Evolutionary conservation across 306 rosid species (phyloP).

Genomic region (Albizia julibrissin): DNA sequence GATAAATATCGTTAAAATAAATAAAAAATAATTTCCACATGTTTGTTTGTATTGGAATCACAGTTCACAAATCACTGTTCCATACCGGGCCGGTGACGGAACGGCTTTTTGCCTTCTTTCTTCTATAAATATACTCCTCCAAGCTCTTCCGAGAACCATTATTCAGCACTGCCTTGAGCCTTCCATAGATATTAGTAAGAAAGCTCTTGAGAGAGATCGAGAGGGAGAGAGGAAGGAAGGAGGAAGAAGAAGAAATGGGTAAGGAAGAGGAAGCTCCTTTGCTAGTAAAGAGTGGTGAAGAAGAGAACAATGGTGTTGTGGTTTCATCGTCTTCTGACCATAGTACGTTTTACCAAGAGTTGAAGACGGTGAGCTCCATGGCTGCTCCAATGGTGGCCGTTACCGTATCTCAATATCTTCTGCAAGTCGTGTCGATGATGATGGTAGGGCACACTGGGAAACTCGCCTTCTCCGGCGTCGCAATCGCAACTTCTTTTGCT

Average conservation of each 20-base stretch:
- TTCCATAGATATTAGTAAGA: background rate
- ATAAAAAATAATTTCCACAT: too few species aligned
- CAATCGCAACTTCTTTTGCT: conserved; percentile 52
- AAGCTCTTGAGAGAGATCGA: background rate
- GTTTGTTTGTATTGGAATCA: too few species aligned
- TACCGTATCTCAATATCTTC: conserved; percentile 41
- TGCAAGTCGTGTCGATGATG: conserved; percentile 49
- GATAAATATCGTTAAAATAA: too few species aligned
- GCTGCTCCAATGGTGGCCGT: conserved; percentile 58
- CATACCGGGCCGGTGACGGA: too few species aligned
- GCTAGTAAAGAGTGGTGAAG: conserved; percentile 18
- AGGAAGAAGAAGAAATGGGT: conserved; percentile 16
- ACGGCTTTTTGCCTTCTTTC: background rate
- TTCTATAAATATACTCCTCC: background rate
- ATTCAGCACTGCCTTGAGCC: background rate
- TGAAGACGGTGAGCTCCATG: conserved; percentile 40
- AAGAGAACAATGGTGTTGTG: conserved; percentile 9
- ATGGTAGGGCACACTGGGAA: conserved; percentile 51
- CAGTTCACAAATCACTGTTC: too few species aligned
- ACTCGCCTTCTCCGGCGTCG: conserved; percentile 51
- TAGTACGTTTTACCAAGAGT: conserved; percentile 32
- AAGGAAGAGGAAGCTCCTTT: conserved; percentile 32
- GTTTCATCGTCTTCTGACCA: background rate
- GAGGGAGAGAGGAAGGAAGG: conserved; percentile 7
- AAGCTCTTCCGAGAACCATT: background rate